Evolutionary conservation across 495 filamentous ascomycete genomes (phyloP).

Genomic region (Penicillium riverlandense): DNA sequence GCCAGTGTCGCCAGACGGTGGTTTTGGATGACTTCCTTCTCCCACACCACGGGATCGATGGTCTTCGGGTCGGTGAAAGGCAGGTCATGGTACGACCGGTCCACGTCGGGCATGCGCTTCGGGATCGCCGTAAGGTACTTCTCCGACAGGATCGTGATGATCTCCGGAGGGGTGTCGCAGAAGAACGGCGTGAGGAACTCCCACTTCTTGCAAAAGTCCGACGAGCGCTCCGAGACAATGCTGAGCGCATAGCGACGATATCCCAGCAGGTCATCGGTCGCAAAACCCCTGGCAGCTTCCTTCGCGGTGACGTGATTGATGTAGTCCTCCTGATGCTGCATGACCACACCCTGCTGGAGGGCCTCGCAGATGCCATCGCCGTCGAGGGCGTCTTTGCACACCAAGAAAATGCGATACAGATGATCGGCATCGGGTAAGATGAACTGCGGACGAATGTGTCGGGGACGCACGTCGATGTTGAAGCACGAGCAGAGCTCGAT

Average conservation of each 20-base stretch:
- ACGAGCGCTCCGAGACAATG: conserved; percentile 12
- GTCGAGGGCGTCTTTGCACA: conserved; percentile 29
- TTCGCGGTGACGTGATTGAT: conserved; percentile 13
- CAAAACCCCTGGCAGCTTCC: not conserved
- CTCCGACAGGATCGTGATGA: conserved; percentile 26
- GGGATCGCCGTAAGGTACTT: conserved; percentile 25
- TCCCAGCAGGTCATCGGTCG: conserved; percentile 20
- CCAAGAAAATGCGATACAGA: conserved; percentile 23
- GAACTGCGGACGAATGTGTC: conserved; percentile 4
- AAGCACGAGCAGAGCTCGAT: conserved; percentile 29
- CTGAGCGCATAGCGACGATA: conserved; percentile 23
- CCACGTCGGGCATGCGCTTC: conserved; percentile 3
- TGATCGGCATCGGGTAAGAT: conserved; percentile 25
- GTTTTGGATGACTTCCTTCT: conserved; percentile 19
- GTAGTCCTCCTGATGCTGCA: conserved; percentile 18
- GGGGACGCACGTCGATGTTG: conserved; percentile 9
- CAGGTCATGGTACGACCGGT: conserved; percentile 10
- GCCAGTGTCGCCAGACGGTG: conserved; percentile 24
- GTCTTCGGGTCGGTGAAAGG: conserved; percentile 18
- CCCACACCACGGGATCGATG: conserved; percentile 9
- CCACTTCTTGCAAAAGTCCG: conserved; percentile 25
- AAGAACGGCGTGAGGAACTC: conserved; percentile 14
- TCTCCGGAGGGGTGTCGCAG: conserved; percentile 15
- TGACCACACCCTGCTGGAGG: conserved; percentile 15
- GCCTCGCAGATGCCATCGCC: conserved; percentile 14